Base-by-base conservation (phyloP, 2,329 filamentous ascomycete genomes). In the Fusarium cicatricum region DNA sequence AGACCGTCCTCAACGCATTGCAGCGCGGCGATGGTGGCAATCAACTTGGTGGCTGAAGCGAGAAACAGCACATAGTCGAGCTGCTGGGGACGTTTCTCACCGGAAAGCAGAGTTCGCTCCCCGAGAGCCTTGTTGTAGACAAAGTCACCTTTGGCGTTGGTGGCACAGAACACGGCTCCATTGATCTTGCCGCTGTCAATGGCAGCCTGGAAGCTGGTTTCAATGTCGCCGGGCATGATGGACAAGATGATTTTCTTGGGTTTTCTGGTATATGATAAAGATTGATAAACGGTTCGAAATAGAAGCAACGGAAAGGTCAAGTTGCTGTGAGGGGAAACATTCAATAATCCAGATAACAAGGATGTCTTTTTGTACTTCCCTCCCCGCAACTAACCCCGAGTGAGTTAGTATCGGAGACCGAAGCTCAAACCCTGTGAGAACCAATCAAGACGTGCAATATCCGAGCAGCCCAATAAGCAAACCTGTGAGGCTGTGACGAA, bases 1-100 rank as follows among this genome's bases (percentile, higher is more conserved):
- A 80, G 67, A 0, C 81, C 82, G 7, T 79, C 74, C 31, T 86
- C 83, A 2, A 86, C 81, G 39, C 80, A 78, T 52, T 85, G 81
- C n/a, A 87, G 64, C 1, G 77, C 77, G 3, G 82, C 79, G 45
- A 87, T 77, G 2, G 78, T 77, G 2, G 83, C 78, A 47, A 84
- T 57, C 3, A 87, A 69, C 55, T 80, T 80, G 21, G 72, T 76
- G 3, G 69, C 72, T 4, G 74, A 78, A 3, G 74, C 75, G 0
- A 78, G 55, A 40, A 56, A 76, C 8, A 77, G 43, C 4, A 77
- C 66, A 32, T 74, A 70, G 51, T 78, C 76, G 1, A 74, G 55
- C 19, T 69, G 64, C 12, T 77, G 73, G 0, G 77, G 73, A 0
- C 52, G 54, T 36, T 75, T 77, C 39, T 80, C 74, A 2, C 74